phyloP scores from a whole-genome alignment of 352 stramenopile species.

The Globisporangium perplexum region DNA sequence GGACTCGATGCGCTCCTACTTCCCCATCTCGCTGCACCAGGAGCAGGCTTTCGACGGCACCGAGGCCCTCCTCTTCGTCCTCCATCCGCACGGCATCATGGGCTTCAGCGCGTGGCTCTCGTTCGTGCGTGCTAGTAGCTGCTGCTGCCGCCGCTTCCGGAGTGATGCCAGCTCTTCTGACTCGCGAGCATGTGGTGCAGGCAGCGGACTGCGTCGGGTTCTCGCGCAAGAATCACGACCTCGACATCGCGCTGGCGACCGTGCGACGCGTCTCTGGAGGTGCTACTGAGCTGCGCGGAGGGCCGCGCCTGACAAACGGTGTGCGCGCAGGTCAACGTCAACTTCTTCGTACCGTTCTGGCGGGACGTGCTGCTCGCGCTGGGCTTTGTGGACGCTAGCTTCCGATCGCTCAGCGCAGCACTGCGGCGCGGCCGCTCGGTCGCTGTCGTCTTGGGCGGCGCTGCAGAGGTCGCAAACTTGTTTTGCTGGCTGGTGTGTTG shows the following conservation, averaged over 20 bases:
- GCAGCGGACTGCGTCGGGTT: slow-evolving; percentile 27
- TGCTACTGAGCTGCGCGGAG: neutral
- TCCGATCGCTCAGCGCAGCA: too few species aligned
- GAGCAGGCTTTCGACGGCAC: slow-evolving; percentile 29
- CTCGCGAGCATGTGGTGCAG: too few species aligned
- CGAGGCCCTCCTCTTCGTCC: slow-evolving; percentile 36
- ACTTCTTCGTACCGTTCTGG: slow-evolving; percentile 52
- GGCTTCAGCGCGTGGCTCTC: slow-evolving; percentile 41
- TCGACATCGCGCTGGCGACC: slow-evolving; percentile 41
- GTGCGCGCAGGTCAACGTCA: slow-evolving; percentile 25
- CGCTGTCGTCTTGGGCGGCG: too few species aligned
- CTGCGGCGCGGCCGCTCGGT: too few species aligned
- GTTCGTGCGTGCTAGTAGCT: slow-evolving; percentile 22
- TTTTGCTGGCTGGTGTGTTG: neutral
- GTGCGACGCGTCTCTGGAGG: slow-evolving; percentile 11
- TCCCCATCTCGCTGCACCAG: slow-evolving; percentile 31
- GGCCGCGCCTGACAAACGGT: neutral
- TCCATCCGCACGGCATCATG: slow-evolving; percentile 49
- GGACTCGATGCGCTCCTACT: slow-evolving; percentile 32
- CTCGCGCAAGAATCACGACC: slow-evolving; percentile 26
- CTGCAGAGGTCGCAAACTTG: slow-evolving; percentile 24
- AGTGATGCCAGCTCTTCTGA: too few species aligned
- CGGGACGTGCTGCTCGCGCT: too few species aligned
- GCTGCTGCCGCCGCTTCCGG: neutral
- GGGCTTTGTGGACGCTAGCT: too few species aligned